Evolutionary conservation across 495 filamentous ascomycete species (phyloP).

Genomic region (Polyplosphaeria fusca): DNA sequence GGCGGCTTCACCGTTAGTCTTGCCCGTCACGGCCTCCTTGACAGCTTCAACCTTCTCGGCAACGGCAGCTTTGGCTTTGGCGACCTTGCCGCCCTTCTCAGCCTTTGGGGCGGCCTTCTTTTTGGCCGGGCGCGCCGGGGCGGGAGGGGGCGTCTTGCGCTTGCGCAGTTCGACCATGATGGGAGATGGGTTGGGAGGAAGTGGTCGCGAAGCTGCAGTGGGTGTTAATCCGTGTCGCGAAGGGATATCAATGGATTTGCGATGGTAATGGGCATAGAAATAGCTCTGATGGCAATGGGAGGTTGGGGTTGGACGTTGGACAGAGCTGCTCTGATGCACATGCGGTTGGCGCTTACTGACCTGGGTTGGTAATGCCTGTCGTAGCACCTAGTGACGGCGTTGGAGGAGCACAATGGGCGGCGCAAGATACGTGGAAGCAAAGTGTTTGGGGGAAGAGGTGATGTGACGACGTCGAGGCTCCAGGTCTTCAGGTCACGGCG

Average conservation of each 20-base stretch:
- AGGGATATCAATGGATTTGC: background rate
- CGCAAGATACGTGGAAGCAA: too few relatives aligned
- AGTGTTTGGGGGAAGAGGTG: background rate
- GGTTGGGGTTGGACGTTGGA: constrained; percentile 20
- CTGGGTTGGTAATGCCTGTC: constrained; percentile 14
- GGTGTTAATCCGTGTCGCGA: constrained; percentile 14
- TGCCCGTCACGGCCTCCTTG: constrained; percentile 27
- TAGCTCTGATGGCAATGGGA: constrained; percentile 3
- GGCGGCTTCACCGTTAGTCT: constrained; percentile 11
- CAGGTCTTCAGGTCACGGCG: background rate
- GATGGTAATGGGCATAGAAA: constrained; percentile 1
- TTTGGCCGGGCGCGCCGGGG: constrained; percentile 35
- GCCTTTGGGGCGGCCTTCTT: constrained; percentile 36
- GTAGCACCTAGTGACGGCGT: constrained; percentile 13
- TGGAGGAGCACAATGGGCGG: constrained; percentile 8
- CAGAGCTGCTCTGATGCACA: constrained; percentile 20
- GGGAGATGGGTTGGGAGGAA: background rate
- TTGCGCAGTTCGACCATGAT: constrained; percentile 44
- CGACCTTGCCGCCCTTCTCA: constrained; percentile 20
- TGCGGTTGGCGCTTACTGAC: constrained; percentile 26
- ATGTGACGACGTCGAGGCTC: too few relatives aligned
- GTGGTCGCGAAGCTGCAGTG: constrained; percentile 19
- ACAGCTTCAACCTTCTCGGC: constrained; percentile 23
- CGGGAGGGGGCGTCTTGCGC: constrained; percentile 41
- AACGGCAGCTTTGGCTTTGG: constrained; percentile 28